phyloP scores from a whole-genome alignment of 345 rosid genomes.

The Combretum micranthum region DNA sequence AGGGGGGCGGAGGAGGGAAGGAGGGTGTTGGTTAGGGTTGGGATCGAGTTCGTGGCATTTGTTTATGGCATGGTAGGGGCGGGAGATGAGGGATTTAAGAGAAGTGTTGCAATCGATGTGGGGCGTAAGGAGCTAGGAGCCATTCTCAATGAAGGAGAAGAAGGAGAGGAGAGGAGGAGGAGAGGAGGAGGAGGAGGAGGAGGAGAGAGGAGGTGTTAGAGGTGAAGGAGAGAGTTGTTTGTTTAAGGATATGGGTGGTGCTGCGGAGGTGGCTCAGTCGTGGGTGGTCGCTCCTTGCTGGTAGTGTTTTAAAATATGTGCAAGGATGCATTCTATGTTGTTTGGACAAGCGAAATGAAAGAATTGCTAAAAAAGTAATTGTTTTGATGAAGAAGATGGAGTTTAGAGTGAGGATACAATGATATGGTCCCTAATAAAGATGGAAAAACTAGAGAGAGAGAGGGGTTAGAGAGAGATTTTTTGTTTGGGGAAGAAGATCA shows the following conservation, averaged over 20 bases:
- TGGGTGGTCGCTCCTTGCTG: constrained; percentile 64
- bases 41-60: constrained; percentile 10
- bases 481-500: too few relatives aligned
- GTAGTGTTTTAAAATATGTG: too few relatives aligned
- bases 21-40: constrained; percentile 17
- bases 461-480: too few relatives aligned
- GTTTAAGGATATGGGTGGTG: constrained; percentile 55
- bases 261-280: constrained; percentile 53
- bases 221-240: too few relatives aligned
- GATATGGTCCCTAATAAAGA: too few relatives aligned
- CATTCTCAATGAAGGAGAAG: constrained; percentile 69
- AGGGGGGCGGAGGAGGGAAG: constrained; percentile 41
- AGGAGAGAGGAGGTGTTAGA: constrained; percentile 53
- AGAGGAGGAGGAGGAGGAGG: constrained; percentile 61
- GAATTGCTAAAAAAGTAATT: too few relatives aligned
- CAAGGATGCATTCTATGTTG: too few relatives aligned
- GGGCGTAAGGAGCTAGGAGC: constrained; percentile 51
- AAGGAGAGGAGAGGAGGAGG: constrained; percentile 71
- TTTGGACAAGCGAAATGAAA: too few relatives aligned
- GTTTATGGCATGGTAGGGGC: constrained; percentile 46
- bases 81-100: constrained; percentile 74
- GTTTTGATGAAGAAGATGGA: too few relatives aligned
- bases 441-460: too few relatives aligned
- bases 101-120: constrained; percentile 84
- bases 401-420: too few relatives aligned